phyloP scores from a whole-genome alignment of 805 yeast species.

The Candida mattraensis region DNA sequence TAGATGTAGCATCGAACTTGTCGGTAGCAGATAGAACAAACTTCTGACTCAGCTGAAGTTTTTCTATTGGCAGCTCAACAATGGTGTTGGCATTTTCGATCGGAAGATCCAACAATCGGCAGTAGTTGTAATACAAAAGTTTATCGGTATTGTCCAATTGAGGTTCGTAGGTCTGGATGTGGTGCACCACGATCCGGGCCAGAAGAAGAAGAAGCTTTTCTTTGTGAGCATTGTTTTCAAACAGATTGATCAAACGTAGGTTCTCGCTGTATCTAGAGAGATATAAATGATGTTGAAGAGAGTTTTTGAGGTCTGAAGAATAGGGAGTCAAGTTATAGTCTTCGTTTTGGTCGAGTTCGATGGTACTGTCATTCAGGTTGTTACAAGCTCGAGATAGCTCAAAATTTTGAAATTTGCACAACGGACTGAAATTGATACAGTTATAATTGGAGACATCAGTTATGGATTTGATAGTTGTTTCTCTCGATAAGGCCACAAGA shows the following conservation, averaged over 20 bases:
- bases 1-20: conserved; percentile 10
- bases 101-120: conserved; percentile 3
- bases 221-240: not conserved
- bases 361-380: not conserved
- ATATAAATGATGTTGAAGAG: conserved; percentile 10
- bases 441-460: conserved; percentile 1
- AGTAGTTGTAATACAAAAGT: conserved; percentile 16
- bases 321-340: not conserved
- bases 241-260: conserved; percentile 9
- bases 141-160: conserved; percentile 10
- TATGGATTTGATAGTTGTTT: not conserved
- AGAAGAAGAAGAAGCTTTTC: conserved; percentile 5
- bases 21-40: conserved; percentile 8
- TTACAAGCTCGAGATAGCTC: not conserved
- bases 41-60: conserved; percentile 14
- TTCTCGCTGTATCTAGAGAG: conserved; percentile 12
- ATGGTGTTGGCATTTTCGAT: not conserved
- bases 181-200: conserved; percentile 13
- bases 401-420: conserved; percentile 1
- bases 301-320: not conserved
- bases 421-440: conserved; percentile 13
- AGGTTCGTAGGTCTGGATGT: conserved; percentile 7
- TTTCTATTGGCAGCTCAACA: conserved; percentile 11
- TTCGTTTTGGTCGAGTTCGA: not conserved
- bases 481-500: conserved; percentile 6